Conservation (phyloP, 1,284 basidiomycete genomes). For the Pseudozyma tsukubaensis region DNA sequence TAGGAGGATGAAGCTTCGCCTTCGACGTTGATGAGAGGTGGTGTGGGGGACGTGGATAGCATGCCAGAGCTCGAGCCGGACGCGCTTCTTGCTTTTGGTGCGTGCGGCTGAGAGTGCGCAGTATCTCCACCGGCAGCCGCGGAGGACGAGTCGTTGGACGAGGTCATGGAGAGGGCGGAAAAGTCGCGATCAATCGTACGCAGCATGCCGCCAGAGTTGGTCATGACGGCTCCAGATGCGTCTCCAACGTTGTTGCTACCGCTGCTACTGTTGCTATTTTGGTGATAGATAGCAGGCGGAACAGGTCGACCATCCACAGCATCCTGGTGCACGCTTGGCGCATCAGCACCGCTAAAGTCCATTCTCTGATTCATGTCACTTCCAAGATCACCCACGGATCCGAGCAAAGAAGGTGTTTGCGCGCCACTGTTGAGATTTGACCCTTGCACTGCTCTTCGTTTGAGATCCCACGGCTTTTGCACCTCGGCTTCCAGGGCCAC, state of each 20-base stretch:
- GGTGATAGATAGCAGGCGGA: background rate
- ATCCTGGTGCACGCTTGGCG: constrained; percentile 15
- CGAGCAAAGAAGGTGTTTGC: constrained; percentile 44
- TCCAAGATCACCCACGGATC: constrained; percentile 28
- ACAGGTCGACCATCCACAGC: constrained; percentile 8
- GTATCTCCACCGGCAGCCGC: background rate
- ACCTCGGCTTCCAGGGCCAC: constrained; percentile 53
- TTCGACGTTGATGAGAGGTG: constrained; percentile 34
- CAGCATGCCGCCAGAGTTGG: constrained; percentile 28
- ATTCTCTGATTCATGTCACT: constrained; percentile 35
- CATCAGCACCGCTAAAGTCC: constrained; percentile 50
- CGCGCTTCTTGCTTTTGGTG: constrained; percentile 12
- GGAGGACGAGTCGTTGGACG: constrained; percentile 32
- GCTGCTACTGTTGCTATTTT: constrained; percentile 1
- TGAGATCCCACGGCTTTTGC: constrained; percentile 53
- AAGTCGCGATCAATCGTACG: constrained; percentile 33
- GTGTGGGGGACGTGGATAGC: constrained; percentile 27
- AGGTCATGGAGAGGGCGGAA: constrained; percentile 38
- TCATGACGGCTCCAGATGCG: constrained; percentile 9
- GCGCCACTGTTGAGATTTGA: constrained; percentile 34
- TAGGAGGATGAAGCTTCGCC: constrained; percentile 2
- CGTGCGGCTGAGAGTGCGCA: background rate
- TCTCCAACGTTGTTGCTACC: background rate
- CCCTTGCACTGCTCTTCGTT: constrained; percentile 23
- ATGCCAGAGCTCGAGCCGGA: constrained; percentile 26